Evolutionary conservation across 306 rosid species (phyloP), one percentile per base, ranked within the genome.

Genomic region (Pterocarpus macrocarpus): DNA sequence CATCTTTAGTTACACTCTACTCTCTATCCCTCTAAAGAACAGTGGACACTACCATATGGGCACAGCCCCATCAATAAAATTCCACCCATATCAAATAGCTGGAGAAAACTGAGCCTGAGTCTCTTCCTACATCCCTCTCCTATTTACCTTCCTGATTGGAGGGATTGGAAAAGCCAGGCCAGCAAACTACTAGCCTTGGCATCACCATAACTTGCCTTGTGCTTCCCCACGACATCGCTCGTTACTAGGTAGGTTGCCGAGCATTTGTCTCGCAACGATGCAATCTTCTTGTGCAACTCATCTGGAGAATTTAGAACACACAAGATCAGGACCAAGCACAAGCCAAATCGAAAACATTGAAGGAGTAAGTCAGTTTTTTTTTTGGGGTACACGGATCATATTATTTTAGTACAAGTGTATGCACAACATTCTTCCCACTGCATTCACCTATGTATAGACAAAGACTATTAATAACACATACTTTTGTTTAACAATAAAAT

Each of bases 251-350:
- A 64, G 69, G 49, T 66, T 33, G 62, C 79, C 64, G 5, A 57
- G 63, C 57, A 68, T 82, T 65, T 53, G 84, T 75, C 80, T 71
- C 49, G 13, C 76, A 59, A 16, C 76, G 47, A 47, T 30, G 80
- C 79, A 76, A 76, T 85, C 89, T 58, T 82, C 86, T 58, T 55
- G 81, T 17, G 43, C 83, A 80, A 59, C 85, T 67, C 83, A 78
- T 84, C 92, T 91, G 91, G 28, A 55, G 11, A 78, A 67, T 41
- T 38, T 62, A 69, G 76, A 64, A 15, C 67, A 74, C 22, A 82
- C 76, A 41, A 59, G 12, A 74, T 81, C 64, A 81, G 70, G 8
- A 70, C 68, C 79, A 62, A 43, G 35, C 58, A 79, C 13, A 73
- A 52, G 35, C 11, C 73, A 62, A 69, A 35, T 69, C 52, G 28